These are phyloP conservation scores for Fusarium siculi DNA, from an alignment of 2,329 filamentous ascomycete genomes.

Conservation along the genomic window DNA sequence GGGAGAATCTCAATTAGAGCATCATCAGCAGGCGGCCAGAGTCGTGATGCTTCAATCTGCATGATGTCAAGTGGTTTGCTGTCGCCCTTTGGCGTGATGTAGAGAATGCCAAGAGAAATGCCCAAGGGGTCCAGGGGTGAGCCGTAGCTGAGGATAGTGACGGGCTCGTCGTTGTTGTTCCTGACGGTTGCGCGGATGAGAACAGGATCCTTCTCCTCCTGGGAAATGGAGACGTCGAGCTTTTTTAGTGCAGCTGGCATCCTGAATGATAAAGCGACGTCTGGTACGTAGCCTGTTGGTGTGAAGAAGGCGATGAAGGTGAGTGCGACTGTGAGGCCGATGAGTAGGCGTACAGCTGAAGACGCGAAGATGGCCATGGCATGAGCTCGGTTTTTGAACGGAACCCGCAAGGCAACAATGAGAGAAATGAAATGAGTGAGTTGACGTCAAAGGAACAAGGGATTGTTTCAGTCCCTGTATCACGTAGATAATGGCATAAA, in stretches of 20 bases:
- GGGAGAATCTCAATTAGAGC: conserved; percentile 53
- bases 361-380: conserved; percentile 37
- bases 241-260: conserved; percentile 35
- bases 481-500: conserved; percentile 12
- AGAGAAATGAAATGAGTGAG: background rate
- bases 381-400: background rate
- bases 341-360: conserved; percentile 30
- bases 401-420: background rate
- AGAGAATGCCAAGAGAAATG: conserved; percentile 54
- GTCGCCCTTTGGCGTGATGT: conserved; percentile 51
- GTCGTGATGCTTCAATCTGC: conserved; percentile 51
- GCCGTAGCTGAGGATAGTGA: conserved; percentile 57
- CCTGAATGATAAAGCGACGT: conserved; percentile 22
- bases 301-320: conserved; percentile 36
- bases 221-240: conserved; percentile 50
- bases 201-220: conserved; percentile 49
- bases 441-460: conserved; percentile 18
- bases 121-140: conserved; percentile 58
- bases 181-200: conserved; percentile 52
- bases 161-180: conserved; percentile 51
- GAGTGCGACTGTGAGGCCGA: conserved; percentile 36
- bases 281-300: conserved; percentile 11
- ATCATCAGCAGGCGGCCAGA: conserved; percentile 55
- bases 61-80: conserved; percentile 50
- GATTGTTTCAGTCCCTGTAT: conserved; percentile 26